A percentile compares a stretch with the other conserved stretches of the same genome.
Evolutionary conservation across 176 grass and related monocot species (phyloP).

Genomic region (Elymus sibiricus): DNA sequence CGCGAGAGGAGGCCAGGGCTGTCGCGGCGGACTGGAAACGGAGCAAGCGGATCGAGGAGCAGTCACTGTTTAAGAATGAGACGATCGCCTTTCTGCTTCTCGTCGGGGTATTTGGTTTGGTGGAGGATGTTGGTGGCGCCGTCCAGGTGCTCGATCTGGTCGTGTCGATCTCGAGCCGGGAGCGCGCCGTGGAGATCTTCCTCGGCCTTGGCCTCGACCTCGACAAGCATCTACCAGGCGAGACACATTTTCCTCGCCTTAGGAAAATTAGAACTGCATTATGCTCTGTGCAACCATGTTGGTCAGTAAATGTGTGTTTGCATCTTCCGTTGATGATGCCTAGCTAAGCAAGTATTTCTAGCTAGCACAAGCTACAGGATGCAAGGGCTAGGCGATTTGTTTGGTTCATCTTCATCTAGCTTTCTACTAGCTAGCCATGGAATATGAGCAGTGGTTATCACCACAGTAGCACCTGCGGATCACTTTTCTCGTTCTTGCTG

Average conservation of each 20-base stretch:
- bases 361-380: not conserved
- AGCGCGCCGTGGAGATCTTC: constrained; percentile 42
- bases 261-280: not conserved
- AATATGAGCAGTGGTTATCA: not conserved
- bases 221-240: constrained; percentile 26
- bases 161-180: constrained; percentile 21
- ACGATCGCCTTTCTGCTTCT: constrained; percentile 43
- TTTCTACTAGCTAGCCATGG: too few species aligned
- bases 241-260: not conserved
- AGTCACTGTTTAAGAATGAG: constrained; percentile 32
- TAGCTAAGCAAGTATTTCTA: not conserved
- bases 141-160: constrained; percentile 34
- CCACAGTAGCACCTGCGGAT: not conserved
- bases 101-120: constrained; percentile 37
- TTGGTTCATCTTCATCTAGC: not conserved
- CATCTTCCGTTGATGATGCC: not conserved
- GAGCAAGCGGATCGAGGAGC: constrained; percentile 32
- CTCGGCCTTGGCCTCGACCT: constrained; percentile 32
- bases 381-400: not conserved
- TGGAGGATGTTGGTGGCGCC: constrained; percentile 40
- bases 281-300: not conserved
- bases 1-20: constrained; percentile 30
- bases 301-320: not conserved
- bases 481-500: not conserved
- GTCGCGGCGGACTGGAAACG: constrained; percentile 40